Evolutionary conservation across 2,329 filamentous ascomycete genomes (phyloP).

Genomic region (Xylariaceae sp.): DNA sequence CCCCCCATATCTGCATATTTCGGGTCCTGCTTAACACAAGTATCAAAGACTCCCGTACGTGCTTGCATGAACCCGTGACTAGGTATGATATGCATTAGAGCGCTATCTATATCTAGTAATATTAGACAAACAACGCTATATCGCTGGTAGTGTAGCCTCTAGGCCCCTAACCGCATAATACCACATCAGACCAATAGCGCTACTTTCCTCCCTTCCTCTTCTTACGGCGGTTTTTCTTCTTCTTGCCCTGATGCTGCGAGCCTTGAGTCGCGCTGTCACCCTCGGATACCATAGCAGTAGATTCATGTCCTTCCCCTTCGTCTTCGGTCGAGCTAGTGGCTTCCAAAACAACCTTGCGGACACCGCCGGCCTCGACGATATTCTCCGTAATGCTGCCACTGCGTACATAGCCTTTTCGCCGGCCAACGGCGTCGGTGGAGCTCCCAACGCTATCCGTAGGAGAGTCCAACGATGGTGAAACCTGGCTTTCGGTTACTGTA

Average conservation of each 20-base stretch:
- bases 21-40: too few relatives aligned
- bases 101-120: too few relatives aligned
- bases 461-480: constrained; percentile 21
- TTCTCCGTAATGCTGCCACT: constrained; percentile 79
- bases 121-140: too few relatives aligned
- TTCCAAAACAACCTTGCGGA: constrained; percentile 74
- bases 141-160: neutral
- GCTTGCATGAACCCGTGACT: too few relatives aligned
- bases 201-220: constrained; percentile 42
- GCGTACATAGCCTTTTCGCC: constrained; percentile 52
- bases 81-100: too few relatives aligned
- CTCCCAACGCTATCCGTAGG: constrained; percentile 24
- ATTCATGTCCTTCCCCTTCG: constrained; percentile 17
- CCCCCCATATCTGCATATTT: too few relatives aligned
- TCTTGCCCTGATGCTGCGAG: constrained; percentile 14
- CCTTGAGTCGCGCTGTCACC: constrained; percentile 15
- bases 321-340: constrained; percentile 57
- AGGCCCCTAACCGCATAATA: neutral
- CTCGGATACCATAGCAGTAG: constrained; percentile 8
- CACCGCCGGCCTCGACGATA: constrained; percentile 69
- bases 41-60: too few relatives aligned
- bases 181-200: neutral
- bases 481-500: constrained; percentile 17
- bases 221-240: constrained; percentile 42
- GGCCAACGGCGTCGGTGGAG: constrained; percentile 15